Conservation (phyloP, 2,329 filamentous ascomycete genomes). For the Alternaria incomplexa region DNA sequence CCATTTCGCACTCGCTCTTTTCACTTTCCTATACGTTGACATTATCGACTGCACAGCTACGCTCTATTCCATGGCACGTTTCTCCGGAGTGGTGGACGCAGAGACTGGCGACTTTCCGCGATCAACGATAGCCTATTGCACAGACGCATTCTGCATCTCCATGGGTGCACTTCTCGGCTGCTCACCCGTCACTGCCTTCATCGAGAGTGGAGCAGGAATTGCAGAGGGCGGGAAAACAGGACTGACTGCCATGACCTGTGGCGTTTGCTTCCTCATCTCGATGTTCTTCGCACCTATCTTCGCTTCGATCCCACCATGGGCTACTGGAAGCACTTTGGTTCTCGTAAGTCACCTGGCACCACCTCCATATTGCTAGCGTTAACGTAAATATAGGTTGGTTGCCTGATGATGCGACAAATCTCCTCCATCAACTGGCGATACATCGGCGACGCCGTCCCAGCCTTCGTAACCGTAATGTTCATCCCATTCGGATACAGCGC, state of each 20-base stretch:
- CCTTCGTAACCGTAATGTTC: conserved; percentile 80
- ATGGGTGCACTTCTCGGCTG: conserved; percentile 79
- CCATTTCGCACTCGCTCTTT: conserved; percentile 80
- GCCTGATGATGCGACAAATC: conserved; percentile 76
- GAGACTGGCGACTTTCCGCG: conserved; percentile 86
- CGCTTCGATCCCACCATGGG: conserved; percentile 87
- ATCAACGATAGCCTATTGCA: conserved; percentile 81
- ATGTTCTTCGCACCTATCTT: conserved; percentile 92
- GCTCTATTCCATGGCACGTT: conserved; percentile 86
- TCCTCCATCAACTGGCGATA: conserved; percentile 89
- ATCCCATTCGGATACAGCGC: conserved; percentile 93
- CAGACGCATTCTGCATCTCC: conserved; percentile 81
- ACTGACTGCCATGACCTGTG: conserved; percentile 77
- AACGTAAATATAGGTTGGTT: conserved; percentile 57
- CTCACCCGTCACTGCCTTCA: conserved; percentile 83
- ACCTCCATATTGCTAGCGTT: conserved; percentile 7
- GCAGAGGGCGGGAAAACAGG: conserved; percentile 86
- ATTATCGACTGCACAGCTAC: conserved; percentile 89
- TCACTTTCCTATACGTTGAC: conserved; percentile 91
- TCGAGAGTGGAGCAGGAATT: conserved; percentile 87
- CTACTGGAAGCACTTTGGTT: conserved; percentile 82
- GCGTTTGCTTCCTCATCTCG: conserved; percentile 83
- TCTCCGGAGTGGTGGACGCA: conserved; percentile 79
- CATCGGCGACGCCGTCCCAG: conserved; percentile 80
- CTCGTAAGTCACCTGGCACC: conserved; percentile 60